A percentile compares a stretch with the other conserved stretches of the same genome.
phyloP scores from a whole-genome alignment of 2,329 filamentous ascomycete species.

The Domatiomyces catenatus region DNA sequence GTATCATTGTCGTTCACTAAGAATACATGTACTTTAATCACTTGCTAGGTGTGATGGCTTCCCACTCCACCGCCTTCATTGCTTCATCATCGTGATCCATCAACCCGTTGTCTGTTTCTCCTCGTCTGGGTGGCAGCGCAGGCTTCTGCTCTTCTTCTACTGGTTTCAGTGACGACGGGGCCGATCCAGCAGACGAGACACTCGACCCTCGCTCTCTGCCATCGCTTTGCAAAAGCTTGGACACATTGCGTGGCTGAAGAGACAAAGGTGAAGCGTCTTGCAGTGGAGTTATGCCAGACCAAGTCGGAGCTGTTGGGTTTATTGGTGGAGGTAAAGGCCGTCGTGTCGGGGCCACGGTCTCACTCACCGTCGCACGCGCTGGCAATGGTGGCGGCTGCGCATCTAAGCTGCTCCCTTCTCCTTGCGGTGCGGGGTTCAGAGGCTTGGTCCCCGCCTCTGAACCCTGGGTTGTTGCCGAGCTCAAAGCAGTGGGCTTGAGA shows the following conservation, averaged over 20 bases:
- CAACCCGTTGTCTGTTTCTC: background rate
- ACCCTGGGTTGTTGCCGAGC: slow-evolving; percentile 4
- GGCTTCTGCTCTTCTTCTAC: background rate
- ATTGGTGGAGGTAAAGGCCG: slow-evolving; percentile 1
- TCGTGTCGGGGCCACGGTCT: background rate
- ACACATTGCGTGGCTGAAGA: background rate
- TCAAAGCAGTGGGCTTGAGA: slow-evolving; percentile 41
- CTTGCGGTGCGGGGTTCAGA: background rate
- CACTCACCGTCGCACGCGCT: background rate
- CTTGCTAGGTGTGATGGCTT: background rate
- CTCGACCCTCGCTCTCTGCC: background rate
- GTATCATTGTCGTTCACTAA: background rate
- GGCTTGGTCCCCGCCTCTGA: background rate
- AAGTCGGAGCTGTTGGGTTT: background rate
- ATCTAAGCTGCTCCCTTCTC: background rate
- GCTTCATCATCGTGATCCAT: background rate
- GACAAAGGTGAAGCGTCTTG: background rate
- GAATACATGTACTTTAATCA: background rate
- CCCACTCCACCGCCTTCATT: background rate
- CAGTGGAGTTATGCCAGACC: background rate
- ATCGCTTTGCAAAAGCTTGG: background rate
- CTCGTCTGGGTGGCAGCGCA: background rate
- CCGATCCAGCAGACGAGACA: background rate
- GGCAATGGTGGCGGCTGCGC: background rate
- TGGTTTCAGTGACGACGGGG: background rate